These are phyloP conservation scores for Rhytidiadelphus loreus DNA, from an alignment of 225 moss, liverwort and hornwort genomes.

Conservation along the genomic window DNA sequence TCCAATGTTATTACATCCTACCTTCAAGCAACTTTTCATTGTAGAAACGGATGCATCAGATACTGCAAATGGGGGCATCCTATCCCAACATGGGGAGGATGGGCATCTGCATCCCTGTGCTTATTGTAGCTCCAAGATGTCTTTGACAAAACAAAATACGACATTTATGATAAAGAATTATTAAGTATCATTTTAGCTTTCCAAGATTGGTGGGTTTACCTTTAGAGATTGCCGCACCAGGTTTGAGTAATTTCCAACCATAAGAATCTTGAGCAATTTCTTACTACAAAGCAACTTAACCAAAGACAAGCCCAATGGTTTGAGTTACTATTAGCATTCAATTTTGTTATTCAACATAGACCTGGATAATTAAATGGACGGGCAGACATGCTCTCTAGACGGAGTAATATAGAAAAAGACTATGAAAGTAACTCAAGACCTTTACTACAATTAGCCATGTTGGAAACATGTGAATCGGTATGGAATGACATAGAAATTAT, in stretches of 20 bases:
- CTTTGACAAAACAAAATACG: rapidly evolving
- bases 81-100: background rate
- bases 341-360: background rate
- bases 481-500: background rate
- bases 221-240: background rate
- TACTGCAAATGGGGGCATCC: background rate
- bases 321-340: rapidly evolving
- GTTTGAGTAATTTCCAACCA: too few species aligned
- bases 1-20: background rate
- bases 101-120: background rate
- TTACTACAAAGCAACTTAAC: background rate
- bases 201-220: background rate
- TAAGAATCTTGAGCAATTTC: background rate
- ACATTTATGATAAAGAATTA: too few species aligned
- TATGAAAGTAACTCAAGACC: background rate
- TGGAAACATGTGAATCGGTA: background rate
- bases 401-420: rapidly evolving
- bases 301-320: background rate
- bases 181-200: too few species aligned
- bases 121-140: background rate
- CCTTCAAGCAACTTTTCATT: background rate
- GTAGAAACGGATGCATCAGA: background rate
- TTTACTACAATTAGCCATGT: background rate
- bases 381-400: background rate
- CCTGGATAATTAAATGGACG: background rate